A percentile compares a stretch with the other conserved stretches of the same genome.
Conservation (phyloP, 2,329 filamentous ascomycete genomes). For the Acephala macrosclerotiorum region DNA sequence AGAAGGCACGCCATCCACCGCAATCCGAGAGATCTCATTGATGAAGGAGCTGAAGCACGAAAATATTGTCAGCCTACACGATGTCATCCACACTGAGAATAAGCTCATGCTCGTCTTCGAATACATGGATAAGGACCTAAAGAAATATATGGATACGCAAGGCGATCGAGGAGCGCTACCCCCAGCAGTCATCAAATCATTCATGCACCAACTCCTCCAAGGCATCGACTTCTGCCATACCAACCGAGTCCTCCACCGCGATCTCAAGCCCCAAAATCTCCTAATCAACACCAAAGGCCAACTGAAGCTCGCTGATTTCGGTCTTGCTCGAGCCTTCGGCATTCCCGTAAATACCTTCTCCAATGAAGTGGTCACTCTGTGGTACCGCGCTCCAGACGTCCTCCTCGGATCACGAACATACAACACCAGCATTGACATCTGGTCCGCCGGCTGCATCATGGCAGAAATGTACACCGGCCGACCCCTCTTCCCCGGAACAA, state of each 20-base stretch:
- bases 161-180: slow-evolving; percentile 91
- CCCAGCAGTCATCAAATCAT: slow-evolving; percentile 92
- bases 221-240: slow-evolving; percentile 99
- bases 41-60: slow-evolving; percentile 99
- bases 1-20: slow-evolving; percentile 95
- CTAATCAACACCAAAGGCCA: slow-evolving; percentile 92
- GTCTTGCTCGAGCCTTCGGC: slow-evolving; percentile 90
- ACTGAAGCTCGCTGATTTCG: slow-evolving; percentile 93
- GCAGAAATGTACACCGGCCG: slow-evolving; percentile 98
- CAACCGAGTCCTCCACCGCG: slow-evolving; percentile 93
- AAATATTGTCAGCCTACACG: slow-evolving; percentile 96
- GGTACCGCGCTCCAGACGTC: slow-evolving; percentile 97
- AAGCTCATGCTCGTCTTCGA: slow-evolving; percentile 99
- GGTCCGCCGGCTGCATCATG: slow-evolving; percentile 99
- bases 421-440: slow-evolving; percentile 99
- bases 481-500: slow-evolving; percentile 94
- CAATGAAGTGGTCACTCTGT: slow-evolving; percentile 96
- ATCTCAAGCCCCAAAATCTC: slow-evolving; percentile 95
- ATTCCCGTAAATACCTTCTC: slow-evolving; percentile 98
- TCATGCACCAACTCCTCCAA: slow-evolving; percentile 97
- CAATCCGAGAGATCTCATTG: slow-evolving; percentile 96
- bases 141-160: slow-evolving; percentile 97
- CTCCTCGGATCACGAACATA: slow-evolving; percentile 93
- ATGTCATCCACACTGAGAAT: slow-evolving; percentile 99
- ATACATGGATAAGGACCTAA: slow-evolving; percentile 97